These are phyloP conservation scores for Vinca major DNA, from an alignment of 305 asterid genomes.

Conservation along the genomic window DNA sequence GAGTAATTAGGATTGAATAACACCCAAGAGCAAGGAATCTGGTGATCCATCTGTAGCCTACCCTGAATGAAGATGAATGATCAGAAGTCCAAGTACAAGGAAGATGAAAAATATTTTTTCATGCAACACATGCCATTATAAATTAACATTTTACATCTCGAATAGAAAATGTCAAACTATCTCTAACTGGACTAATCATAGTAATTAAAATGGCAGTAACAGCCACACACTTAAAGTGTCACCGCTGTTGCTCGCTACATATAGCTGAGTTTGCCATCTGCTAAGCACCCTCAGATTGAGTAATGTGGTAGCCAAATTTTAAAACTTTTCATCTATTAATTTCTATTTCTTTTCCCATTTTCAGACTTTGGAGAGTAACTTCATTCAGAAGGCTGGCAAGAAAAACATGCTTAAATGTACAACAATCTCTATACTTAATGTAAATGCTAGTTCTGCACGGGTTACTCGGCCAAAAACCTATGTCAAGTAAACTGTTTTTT, in stretches of 20 bases:
- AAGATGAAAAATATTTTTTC: not conserved
- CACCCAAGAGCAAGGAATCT: conserved; percentile 88
- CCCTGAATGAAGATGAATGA: conserved; percentile 52
- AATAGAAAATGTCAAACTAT: not conserved
- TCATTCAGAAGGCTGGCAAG: too few relatives aligned
- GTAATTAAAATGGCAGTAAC: not conserved
- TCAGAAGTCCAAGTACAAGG: conserved; percentile 9
- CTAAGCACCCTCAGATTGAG: too few relatives aligned
- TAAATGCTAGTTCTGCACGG: too few relatives aligned
- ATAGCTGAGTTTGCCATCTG: too few relatives aligned
- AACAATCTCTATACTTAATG: too few relatives aligned
- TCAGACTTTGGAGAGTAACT: too few relatives aligned
- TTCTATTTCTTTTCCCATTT: too few relatives aligned
- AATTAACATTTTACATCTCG: not conserved
- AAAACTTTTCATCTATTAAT: too few relatives aligned
- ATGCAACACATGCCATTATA: not conserved
- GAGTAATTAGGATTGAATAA: conserved; percentile 66
- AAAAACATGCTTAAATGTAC: too few relatives aligned
- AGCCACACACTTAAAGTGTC: not conserved
- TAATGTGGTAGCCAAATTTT: too few relatives aligned
- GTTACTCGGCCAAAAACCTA: too few relatives aligned
- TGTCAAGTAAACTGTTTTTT: too few relatives aligned
- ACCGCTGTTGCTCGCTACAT: not conserved
- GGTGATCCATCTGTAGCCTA: conserved; percentile 80
- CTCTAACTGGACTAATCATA: not conserved